Conservation (phyloP, 768 basidiomycete species). For the Myochromella boudieri region DNA sequence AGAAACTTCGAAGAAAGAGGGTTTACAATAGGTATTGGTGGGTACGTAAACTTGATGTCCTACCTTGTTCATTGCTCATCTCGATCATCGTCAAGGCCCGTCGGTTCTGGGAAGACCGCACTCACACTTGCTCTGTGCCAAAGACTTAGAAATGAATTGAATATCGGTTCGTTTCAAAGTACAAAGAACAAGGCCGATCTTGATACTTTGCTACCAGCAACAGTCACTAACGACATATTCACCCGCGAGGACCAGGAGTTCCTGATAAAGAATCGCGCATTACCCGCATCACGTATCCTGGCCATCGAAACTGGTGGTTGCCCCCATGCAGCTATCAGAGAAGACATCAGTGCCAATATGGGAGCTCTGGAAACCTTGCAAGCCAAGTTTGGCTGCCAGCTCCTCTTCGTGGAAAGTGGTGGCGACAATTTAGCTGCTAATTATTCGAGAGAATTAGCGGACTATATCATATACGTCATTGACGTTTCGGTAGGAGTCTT, state of each 20-base stretch:
- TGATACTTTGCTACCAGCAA: constrained; percentile 51
- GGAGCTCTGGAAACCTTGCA: constrained; percentile 94
- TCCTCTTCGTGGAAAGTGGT: constrained; percentile 94
- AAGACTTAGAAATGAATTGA: constrained; percentile 76
- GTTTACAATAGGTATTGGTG: constrained; percentile 97
- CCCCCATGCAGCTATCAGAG: constrained; percentile 96
- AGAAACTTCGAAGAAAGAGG: constrained; percentile 91
- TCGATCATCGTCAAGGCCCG: constrained; percentile 58
- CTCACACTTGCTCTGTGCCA: constrained; percentile 89
- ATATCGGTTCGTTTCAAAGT: constrained; percentile 67
- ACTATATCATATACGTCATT: constrained; percentile 95
- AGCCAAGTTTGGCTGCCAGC: constrained; percentile 84
- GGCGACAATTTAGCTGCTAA: constrained; percentile 98
- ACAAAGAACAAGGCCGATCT: neutral
- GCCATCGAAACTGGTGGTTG: constrained; percentile 99
- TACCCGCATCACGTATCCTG: constrained; percentile 81
- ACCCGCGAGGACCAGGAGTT: constrained; percentile 98
- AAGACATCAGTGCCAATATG: constrained; percentile 97
- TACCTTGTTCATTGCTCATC: neutral
- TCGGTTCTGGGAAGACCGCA: constrained; percentile 98
- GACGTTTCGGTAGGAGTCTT: constrained; percentile 69
- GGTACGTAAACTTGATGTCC: constrained; percentile 47
- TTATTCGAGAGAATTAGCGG: constrained; percentile 94
- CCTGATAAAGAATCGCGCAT: constrained; percentile 87
- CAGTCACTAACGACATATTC: constrained; percentile 99